Conservation (phyloP, 225 moss, liverwort and hornwort genomes). For the Bryum argenteum region DNA sequence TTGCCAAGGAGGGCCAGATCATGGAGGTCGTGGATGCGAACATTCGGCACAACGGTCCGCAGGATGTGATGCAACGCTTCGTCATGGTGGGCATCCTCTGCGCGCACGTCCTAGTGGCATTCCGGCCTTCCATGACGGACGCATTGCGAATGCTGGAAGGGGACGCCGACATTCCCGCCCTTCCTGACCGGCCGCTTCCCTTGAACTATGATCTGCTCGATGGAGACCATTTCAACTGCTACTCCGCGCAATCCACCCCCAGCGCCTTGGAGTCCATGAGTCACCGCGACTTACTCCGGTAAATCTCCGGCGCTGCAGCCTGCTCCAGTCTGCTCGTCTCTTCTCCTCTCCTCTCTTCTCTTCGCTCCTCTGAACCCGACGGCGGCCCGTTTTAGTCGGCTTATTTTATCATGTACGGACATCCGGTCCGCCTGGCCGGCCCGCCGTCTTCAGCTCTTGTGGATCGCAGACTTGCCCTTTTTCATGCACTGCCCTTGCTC, state of each 20-base stretch:
- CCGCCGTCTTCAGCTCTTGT: neutral
- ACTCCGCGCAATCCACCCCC: conserved; percentile 37
- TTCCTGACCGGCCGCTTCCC: conserved; percentile 77
- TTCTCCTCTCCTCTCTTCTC: no score
- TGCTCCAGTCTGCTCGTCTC: neutral
- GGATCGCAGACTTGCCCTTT: neutral
- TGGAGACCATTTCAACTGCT: conserved; percentile 25
- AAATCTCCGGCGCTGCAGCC: neutral
- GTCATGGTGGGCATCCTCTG: conserved; percentile 66
- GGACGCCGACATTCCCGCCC: conserved; percentile 38
- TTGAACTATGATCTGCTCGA: conserved; percentile 49
- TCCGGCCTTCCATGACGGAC: conserved; percentile 64
- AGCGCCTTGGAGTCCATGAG: conserved; percentile 29
- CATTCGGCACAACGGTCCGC: conserved; percentile 34
- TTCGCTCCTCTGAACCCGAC: neutral
- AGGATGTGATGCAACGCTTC: conserved; percentile 63
- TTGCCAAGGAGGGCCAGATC: conserved; percentile 54
- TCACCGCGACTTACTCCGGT: conserved; percentile 35
- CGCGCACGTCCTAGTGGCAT: conserved; percentile 61
- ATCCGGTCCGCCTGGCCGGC: neutral
- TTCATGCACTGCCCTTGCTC: conserved; percentile 4
- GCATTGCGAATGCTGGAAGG: conserved; percentile 74
- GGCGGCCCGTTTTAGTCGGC: neutral
- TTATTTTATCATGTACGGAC: neutral
- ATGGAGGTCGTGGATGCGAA: conserved; percentile 47